Conservation (phyloP, 1,139 yeast genomes). For the Keqinozyma sinolaborantium region DNA sequence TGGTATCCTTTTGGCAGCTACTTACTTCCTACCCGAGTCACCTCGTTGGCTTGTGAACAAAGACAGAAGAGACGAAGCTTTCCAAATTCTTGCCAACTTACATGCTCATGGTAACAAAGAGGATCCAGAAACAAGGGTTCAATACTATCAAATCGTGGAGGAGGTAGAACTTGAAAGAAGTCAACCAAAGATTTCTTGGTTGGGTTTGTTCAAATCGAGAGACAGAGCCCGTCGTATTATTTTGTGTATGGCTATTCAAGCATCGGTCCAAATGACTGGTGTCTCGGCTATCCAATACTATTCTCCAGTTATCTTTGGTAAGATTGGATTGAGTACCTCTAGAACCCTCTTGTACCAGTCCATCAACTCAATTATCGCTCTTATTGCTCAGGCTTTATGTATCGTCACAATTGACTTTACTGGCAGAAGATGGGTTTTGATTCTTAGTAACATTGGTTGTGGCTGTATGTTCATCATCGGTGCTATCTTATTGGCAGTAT, state of each 20-base stretch:
- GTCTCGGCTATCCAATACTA: slow-evolving; percentile 72
- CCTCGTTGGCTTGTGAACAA: slow-evolving; percentile 51
- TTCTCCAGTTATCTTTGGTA: slow-evolving; percentile 32
- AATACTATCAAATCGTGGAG: slow-evolving; percentile 12
- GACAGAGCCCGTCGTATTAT: slow-evolving; percentile 12
- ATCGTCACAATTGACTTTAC: slow-evolving; percentile 25
- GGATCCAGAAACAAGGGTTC: slow-evolving; percentile 12
- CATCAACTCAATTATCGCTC: slow-evolving; percentile 49
- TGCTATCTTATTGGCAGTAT: slow-evolving; percentile 44
- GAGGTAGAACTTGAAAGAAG: slow-evolving; percentile 19
- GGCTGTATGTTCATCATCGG: slow-evolving; percentile 19
- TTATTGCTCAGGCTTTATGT: slow-evolving; percentile 28
- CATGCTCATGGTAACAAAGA: slow-evolving; percentile 17
- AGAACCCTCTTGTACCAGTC: slow-evolving; percentile 38
- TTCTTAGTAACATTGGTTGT: slow-evolving; percentile 9
- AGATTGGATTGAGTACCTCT: slow-evolving; percentile 14
- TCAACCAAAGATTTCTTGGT: slow-evolving; percentile 16
- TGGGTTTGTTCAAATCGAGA: slow-evolving; percentile 15
- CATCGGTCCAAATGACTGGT: slow-evolving; percentile 56
- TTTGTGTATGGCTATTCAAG: slow-evolving; percentile 12
- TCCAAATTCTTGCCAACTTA: slow-evolving; percentile 16
- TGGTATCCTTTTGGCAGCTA: slow-evolving; percentile 14
- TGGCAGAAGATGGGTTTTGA: slow-evolving; percentile 14
- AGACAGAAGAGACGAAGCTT: slow-evolving; percentile 35
- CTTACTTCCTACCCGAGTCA: slow-evolving; percentile 53